Evolutionary conservation across 1,139 yeast species (phyloP), one percentile per base, ranked within the genome.

Genomic region (Scheffersomyces cryptocercus): DNA sequence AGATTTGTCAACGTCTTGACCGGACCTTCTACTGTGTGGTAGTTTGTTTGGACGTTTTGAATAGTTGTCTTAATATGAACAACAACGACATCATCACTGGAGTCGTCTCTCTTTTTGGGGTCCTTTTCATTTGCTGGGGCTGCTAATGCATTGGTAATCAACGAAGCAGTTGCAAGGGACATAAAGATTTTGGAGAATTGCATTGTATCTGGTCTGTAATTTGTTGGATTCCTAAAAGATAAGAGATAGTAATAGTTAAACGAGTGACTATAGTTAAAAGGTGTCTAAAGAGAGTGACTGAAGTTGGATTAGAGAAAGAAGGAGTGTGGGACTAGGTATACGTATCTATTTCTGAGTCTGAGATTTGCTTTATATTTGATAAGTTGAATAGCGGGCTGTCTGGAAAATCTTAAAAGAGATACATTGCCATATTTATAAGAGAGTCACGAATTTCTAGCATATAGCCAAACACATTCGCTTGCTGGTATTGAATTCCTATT

Each of bases 31-130:
- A 71, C 73, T 15, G 67, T 59, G 35, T 65, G 60, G 40, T 58
- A 55, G 48, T 67, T 65, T 13, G 78, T 73, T 29, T 64, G 56
- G 15, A 61, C 51, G 37, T 64, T 58, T 43, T 68, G 67, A 20
- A 70, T 68, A 3, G 77, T 73, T 10, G 66, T 66, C 46, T 68
- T 65, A 44, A 72, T 54, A 36, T 65, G 66, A 39, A 72, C 70
- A 32, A 69, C 53, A 28, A 69, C 70, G 4, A 61, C 64, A 43
- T 56, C 69, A 42, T 62, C 64, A 38, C 58, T 56, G 28, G 48
- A 52, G 37, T 42, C 45, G 29, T 48, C 61, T 28, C 56, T 48
- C 42, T 53, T 50, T 29, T 39, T 43, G 36, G 30, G 15, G 36
- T 41, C 40, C 28, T 31, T 33, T 28, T 9, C 13, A 16, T 36